Conservation (phyloP, 202 grass and related monocot genomes). For the Cymbopogon flexuosus region DNA sequence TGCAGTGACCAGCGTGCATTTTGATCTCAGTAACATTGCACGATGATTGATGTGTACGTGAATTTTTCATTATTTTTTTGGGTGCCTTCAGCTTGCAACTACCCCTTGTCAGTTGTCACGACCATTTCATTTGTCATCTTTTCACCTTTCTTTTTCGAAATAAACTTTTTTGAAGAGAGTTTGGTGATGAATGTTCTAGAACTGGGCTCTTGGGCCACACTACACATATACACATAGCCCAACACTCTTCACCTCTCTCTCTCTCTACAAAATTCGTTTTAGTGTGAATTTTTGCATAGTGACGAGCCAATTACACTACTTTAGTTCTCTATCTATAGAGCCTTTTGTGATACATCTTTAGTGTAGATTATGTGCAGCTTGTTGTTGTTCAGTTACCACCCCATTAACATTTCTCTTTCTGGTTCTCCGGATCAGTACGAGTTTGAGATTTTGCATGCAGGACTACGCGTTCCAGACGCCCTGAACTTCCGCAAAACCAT, state of each 20-base stretch:
- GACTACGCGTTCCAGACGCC: too few relatives aligned
- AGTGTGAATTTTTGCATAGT: background rate
- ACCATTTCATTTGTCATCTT: background rate
- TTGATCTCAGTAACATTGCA: background rate
- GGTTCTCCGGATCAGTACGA: too few relatives aligned
- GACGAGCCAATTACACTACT: background rate
- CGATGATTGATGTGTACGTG: background rate
- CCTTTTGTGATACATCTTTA: background rate
- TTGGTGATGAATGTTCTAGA: too few relatives aligned
- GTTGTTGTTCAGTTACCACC: background rate
- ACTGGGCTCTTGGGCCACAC: too few relatives aligned
- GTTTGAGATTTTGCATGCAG: too few relatives aligned
- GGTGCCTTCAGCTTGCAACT: background rate
- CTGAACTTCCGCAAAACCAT: too few relatives aligned
- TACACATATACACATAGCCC: too few relatives aligned
- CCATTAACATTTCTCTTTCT: too few relatives aligned
- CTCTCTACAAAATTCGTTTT: background rate
- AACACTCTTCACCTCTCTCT: background rate
- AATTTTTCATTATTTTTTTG: background rate
- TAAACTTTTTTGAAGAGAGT: background rate
- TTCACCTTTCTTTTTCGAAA: background rate
- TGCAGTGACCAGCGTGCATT: background rate
- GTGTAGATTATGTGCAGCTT: background rate
- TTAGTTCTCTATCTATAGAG: background rate
- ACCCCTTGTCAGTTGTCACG: background rate